Conservation (phyloP, 2,329 filamentous ascomycete genomes). For the Ceratocystis colombiana region DNA sequence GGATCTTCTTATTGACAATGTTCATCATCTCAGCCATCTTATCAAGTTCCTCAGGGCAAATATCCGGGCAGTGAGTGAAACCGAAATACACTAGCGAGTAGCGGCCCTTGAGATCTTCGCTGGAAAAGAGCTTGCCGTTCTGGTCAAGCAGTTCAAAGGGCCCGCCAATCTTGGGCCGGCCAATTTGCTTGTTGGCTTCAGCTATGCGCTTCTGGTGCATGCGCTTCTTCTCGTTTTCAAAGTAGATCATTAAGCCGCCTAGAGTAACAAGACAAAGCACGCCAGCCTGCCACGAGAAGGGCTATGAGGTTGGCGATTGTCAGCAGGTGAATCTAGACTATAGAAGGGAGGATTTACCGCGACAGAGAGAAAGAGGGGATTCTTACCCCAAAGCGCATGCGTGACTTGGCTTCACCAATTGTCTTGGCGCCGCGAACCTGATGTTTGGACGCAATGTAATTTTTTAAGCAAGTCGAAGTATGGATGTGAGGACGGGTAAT, state of each 20-base stretch:
- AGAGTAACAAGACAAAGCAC: constrained; percentile 74
- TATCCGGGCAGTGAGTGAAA: constrained; percentile 96
- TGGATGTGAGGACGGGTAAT: constrained; percentile 25
- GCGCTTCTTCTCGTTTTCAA: constrained; percentile 83
- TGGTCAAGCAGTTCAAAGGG: constrained; percentile 74
- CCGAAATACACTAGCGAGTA: constrained; percentile 90
- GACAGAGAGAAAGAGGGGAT: background rate
- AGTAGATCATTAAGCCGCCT: constrained; percentile 72
- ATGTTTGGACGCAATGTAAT: background rate
- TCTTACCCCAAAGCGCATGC: constrained; percentile 47
- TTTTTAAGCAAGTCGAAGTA: constrained; percentile 25
- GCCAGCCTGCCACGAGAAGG: constrained; percentile 89
- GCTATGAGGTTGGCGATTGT: constrained; percentile 39
- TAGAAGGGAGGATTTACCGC: background rate
- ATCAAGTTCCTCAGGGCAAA: constrained; percentile 96
- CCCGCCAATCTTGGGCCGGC: constrained; percentile 85
- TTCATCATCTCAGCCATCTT: constrained; percentile 98
- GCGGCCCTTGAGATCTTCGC: constrained; percentile 73
- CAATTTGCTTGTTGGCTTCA: constrained; percentile 86
- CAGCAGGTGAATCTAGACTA: background rate
- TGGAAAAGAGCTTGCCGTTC: constrained; percentile 65
- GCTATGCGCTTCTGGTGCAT: constrained; percentile 82
- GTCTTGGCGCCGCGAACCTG: constrained; percentile 38
- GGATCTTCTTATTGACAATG: constrained; percentile 45
- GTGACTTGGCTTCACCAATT: constrained; percentile 49